Percentiles rank a stretch among this genome's conserved stretches.
These are phyloP conservation scores for Spergularia bocconei DNA, from an alignment of 148 eudicot species.

Conservation along the genomic window DNA sequence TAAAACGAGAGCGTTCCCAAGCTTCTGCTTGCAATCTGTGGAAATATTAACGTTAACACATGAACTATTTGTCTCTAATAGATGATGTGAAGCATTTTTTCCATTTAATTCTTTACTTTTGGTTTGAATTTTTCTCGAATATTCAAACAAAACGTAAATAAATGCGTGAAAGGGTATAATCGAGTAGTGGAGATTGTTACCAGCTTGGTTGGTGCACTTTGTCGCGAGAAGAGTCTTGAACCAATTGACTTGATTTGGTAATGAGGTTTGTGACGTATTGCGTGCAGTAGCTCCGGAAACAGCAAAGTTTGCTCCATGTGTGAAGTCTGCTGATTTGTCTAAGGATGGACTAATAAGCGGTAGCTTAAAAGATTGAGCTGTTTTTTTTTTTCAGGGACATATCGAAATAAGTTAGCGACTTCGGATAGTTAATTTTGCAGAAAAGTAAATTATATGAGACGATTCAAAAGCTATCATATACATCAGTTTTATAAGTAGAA, in stretches of 20 bases:
- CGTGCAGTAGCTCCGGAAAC: slow-evolving; percentile 25
- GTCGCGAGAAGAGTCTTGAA: slow-evolving; percentile 9
- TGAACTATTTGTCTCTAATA: too few relatives aligned
- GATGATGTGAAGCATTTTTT: too few relatives aligned
- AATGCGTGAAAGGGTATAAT: too few relatives aligned
- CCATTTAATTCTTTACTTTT: too few relatives aligned
- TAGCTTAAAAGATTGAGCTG: slow-evolving; percentile 19
- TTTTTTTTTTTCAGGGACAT: background rate
- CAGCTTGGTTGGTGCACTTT: slow-evolving; percentile 5
- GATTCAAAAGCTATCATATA: too few relatives aligned
- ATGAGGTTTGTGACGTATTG: background rate
- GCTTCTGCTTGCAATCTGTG: slow-evolving; percentile 29
- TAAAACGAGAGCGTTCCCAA: slow-evolving; percentile 20
- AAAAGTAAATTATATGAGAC: too few relatives aligned
- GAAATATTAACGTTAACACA: too few relatives aligned
- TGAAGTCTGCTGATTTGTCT: slow-evolving; percentile 9
- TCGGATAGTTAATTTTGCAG: too few relatives aligned
- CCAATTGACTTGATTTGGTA: slow-evolving; percentile 16
- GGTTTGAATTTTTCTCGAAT: too few relatives aligned
- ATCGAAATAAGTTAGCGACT: too few relatives aligned
- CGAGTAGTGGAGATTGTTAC: background rate
- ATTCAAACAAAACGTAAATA: too few relatives aligned
- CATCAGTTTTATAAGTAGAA: too few relatives aligned
- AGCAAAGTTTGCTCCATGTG: slow-evolving; percentile 26
- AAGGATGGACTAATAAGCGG: slow-evolving; percentile 21